A percentile compares a stretch with the other conserved stretches of the same genome.
These are phyloP conservation scores for Cutaneotrichosporon sp. DNA, from an alignment of 1,284 basidiomycete species.

Conservation along the genomic window DNA sequence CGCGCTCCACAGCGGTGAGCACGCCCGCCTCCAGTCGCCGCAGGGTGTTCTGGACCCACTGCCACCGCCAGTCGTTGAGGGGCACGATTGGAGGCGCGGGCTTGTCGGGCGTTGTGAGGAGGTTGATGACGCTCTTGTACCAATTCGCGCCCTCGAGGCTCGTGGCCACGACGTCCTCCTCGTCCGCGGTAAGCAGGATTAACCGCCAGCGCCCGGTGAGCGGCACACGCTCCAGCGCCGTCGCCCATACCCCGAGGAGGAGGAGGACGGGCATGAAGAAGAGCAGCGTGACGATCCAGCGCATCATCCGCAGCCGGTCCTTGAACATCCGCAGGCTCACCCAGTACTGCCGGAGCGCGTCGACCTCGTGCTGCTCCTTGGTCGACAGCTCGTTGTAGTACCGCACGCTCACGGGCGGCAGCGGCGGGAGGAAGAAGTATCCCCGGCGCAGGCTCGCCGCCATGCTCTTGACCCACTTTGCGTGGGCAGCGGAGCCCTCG, in stretches of 20 bases:
- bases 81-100: slow-evolving; percentile 66
- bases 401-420: slow-evolving; percentile 35
- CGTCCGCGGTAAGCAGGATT: slow-evolving; percentile 83
- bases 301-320: slow-evolving; percentile 58
- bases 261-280: slow-evolving; percentile 67
- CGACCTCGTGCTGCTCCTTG: slow-evolving; percentile 57
- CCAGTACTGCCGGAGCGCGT: slow-evolving; percentile 54
- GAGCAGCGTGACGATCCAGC: slow-evolving; percentile 62
- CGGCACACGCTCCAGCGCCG: slow-evolving; percentile 77
- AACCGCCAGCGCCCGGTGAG: slow-evolving; percentile 82
- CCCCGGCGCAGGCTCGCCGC: slow-evolving; percentile 13
- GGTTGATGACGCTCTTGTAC: slow-evolving; percentile 76
- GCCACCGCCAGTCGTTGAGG: slow-evolving; percentile 75
- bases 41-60: slow-evolving; percentile 75
- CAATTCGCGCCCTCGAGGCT: slow-evolving; percentile 78
- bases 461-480: slow-evolving; percentile 11
- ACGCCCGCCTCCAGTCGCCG: slow-evolving; percentile 70
- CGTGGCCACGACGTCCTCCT: slow-evolving; percentile 78
- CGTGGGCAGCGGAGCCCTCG: slow-evolving; percentile 3
- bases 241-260: slow-evolving; percentile 72
- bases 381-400: slow-evolving; percentile 38
- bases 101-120: slow-evolving; percentile 64
- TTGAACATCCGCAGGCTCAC: slow-evolving; percentile 52
- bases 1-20: slow-evolving; percentile 16
- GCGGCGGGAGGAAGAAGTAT: slow-evolving; percentile 38